Evolutionary conservation across 1,284 basidiomycete species (phyloP).

Genomic region (Cryptococcus floricola): DNA sequence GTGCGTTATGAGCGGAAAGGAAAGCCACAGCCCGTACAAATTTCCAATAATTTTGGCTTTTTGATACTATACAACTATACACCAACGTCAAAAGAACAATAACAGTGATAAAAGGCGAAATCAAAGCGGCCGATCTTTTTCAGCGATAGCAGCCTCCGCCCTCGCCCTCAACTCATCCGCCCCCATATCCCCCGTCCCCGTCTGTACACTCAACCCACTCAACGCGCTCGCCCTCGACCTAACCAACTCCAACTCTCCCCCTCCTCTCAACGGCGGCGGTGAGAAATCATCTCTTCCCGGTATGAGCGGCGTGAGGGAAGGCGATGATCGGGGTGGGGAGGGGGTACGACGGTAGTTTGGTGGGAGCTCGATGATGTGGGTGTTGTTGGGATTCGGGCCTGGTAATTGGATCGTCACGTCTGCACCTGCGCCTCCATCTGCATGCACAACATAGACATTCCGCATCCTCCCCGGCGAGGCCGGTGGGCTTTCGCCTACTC

Average conservation of each 20-base stretch:
- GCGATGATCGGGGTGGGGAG: neutral
- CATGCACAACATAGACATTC: conserved; percentile 31
- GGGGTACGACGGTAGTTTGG: conserved; percentile 16
- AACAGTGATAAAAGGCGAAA: too few species aligned
- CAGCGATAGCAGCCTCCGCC: conserved; percentile 25
- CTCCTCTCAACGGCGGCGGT: neutral
- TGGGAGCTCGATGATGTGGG: conserved; percentile 28
- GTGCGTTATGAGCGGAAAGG: too few species aligned
- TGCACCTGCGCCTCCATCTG: conserved; percentile 20
- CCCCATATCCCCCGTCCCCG: neutral
- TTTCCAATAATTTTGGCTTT: too few species aligned
- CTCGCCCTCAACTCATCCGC: conserved; percentile 24
- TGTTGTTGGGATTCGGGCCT: conserved; percentile 1
- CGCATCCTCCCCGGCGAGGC: conserved; percentile 6
- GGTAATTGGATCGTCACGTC: conserved; percentile 29
- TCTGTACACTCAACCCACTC: neutral
- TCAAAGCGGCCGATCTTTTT: conserved; percentile 11
- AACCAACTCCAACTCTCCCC: neutral
- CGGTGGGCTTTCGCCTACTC: neutral
- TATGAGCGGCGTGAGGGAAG: neutral
- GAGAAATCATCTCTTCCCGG: neutral
- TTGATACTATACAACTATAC: too few species aligned
- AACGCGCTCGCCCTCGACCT: conserved; percentile 5
- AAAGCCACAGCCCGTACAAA: too few species aligned
- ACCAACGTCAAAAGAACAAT: too few species aligned